These are phyloP conservation scores for Cercospora sp. DNA, from an alignment of 2,329 filamentous ascomycete genomes.

Conservation along the genomic window DNA sequence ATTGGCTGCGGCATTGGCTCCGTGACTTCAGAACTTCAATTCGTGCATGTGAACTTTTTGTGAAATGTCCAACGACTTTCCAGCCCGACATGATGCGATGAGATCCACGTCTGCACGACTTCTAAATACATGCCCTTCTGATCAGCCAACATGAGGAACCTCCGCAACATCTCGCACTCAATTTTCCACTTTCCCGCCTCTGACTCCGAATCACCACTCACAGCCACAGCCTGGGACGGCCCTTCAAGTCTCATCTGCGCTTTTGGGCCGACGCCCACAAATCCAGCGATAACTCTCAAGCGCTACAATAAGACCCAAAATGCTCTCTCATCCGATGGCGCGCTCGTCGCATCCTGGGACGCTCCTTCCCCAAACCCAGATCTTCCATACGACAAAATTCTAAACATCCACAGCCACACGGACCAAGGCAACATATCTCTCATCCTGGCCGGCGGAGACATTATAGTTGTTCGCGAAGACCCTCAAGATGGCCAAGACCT, in stretches of 20 bases:
- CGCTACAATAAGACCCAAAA: conserved; percentile 46
- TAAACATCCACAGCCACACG: conserved; percentile 81
- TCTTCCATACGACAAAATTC: conserved; percentile 70
- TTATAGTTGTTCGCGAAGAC: conserved; percentile 78
- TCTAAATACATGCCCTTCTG: background rate
- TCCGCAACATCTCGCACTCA: conserved; percentile 73
- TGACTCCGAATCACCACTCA: conserved; percentile 48
- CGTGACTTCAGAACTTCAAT: conserved; percentile 10
- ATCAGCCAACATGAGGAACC: conserved; percentile 71
- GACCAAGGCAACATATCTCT: conserved; percentile 77
- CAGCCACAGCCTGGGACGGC: conserved; percentile 83
- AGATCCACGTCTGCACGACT: background rate
- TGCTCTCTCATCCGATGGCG: conserved; percentile 45
- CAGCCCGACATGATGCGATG: conserved; percentile 1
- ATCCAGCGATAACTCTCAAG: conserved; percentile 72
- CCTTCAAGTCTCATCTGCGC: conserved; percentile 73
- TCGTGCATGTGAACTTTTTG: conserved; percentile 12
- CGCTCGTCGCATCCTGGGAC: conserved; percentile 80
- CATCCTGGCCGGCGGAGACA: conserved; percentile 86
- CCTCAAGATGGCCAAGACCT: conserved; percentile 63
- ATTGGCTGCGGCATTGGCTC: conserved; percentile 9
- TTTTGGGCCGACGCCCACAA: conserved; percentile 71
- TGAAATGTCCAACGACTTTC: background rate
- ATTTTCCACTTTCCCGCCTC: conserved; percentile 62
- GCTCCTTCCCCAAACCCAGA: conserved; percentile 74